Conservation (phyloP, 2,329 filamentous ascomycete species). For the Ascochyta clinopodiicola region DNA sequence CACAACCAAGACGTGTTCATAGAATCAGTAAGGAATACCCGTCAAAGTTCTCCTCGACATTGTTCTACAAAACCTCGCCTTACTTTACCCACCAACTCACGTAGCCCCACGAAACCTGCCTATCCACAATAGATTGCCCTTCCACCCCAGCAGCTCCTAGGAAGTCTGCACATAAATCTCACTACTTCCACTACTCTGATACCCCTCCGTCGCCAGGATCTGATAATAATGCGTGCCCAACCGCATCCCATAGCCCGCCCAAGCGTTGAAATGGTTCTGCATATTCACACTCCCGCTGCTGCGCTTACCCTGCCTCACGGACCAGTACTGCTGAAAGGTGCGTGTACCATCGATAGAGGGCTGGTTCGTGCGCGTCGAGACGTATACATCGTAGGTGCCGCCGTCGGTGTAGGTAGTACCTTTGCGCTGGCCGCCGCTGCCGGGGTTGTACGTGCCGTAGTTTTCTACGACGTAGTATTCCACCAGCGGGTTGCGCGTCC, state of each 20-base stretch:
- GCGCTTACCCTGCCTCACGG: constrained; percentile 57
- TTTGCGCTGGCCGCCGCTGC: constrained; percentile 51
- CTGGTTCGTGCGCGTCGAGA: constrained; percentile 56
- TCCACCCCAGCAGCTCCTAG: neutral
- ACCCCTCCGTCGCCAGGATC: constrained; percentile 60
- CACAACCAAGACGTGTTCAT: no score
- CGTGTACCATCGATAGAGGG: constrained; percentile 60
- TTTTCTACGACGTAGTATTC: constrained; percentile 66
- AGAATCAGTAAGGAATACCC: no score
- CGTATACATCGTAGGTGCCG: constrained; percentile 59
- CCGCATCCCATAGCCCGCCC: constrained; percentile 30
- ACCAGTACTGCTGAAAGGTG: constrained; percentile 63
- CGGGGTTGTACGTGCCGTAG: constrained; percentile 55
- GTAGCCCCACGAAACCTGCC: no score
- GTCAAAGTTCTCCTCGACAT: no score
- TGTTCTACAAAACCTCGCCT: no score
- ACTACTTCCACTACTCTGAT: constrained; percentile 28
- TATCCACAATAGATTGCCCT: no score
- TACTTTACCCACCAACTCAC: no score
- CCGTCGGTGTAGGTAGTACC: constrained; percentile 61
- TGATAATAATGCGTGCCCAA: constrained; percentile 31
- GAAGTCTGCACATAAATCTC: constrained; percentile 12
- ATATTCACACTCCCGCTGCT: constrained; percentile 50
- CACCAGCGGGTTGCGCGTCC: constrained; percentile 59
- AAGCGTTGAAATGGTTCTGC: constrained; percentile 38